phyloP scores from a whole-genome alignment of 2,329 filamentous ascomycete genomes.

The Grosmannia clavigera region DNA sequence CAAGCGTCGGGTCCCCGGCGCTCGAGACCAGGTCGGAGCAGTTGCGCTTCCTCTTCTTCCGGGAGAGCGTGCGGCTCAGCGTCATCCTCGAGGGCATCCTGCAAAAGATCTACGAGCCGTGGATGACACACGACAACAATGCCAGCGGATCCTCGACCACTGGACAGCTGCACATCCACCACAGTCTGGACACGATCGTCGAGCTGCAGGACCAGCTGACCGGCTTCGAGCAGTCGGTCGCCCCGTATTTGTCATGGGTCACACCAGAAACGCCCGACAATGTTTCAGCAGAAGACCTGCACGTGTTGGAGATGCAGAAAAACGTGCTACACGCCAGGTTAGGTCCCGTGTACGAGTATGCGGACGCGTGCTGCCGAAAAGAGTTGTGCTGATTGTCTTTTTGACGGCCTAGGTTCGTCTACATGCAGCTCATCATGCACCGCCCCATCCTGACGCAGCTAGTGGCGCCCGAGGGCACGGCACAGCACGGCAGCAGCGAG shows the following conservation, averaged over 20 bases:
- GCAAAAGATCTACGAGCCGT: constrained; percentile 8
- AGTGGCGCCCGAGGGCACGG: not conserved
- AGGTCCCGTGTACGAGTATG: too few relatives aligned
- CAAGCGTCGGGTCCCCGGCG: not conserved
- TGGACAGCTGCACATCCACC: not conserved
- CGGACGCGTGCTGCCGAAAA: too few relatives aligned
- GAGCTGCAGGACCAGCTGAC: constrained; percentile 7
- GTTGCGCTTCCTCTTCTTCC: constrained; percentile 3
- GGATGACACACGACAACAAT: constrained; percentile 3
- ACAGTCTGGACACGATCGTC: constrained; percentile 7
- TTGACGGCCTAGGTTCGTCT: not conserved
- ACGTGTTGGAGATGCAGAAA: constrained; percentile 1
- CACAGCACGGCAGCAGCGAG: not conserved
- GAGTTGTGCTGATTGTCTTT: too few relatives aligned
- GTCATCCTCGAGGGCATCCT: constrained; percentile 7
- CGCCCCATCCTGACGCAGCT: constrained; percentile 5
- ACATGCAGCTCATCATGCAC: constrained; percentile 7
- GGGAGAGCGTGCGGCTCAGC: constrained; percentile 5
- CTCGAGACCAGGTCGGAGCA: not conserved
- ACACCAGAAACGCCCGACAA: not conserved
- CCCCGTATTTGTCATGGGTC: constrained; percentile 5
- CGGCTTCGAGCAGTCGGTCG: constrained; percentile 4
- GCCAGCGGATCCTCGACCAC: not conserved
- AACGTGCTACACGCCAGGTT: constrained; percentile 5
- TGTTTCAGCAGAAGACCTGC: not conserved